A percentile compares a stretch with the other conserved stretches of the same genome.
Conservation (phyloP, 345 rosid species). For the Eucalyptus leucophloia region DNA sequence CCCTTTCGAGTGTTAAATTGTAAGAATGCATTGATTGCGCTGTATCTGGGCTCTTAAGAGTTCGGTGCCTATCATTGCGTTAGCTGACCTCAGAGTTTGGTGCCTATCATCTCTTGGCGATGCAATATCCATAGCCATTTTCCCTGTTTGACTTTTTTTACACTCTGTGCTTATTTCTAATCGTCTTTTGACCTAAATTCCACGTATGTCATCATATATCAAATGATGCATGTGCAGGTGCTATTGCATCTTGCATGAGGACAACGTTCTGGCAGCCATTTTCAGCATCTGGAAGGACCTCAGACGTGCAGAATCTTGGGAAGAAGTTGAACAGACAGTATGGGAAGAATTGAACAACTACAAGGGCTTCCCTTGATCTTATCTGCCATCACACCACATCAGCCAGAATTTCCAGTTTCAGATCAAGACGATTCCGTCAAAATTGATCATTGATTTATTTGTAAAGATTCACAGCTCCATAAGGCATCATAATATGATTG, state of each 20-base stretch:
- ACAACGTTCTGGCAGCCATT: constrained; percentile 74
- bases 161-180: not conserved
- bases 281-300: constrained; percentile 73
- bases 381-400: not conserved
- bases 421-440: not conserved
- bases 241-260: constrained; percentile 81
- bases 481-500: not conserved
- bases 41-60: not conserved
- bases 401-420: not conserved
- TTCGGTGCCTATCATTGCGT: not conserved
- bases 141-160: not conserved
- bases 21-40: not conserved
- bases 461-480: not conserved
- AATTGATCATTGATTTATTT: not conserved
- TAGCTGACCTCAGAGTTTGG: not conserved
- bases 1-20: not conserved
- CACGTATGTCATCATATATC: not conserved
- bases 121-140: not conserved
- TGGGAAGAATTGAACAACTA: constrained; percentile 75
- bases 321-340: constrained; percentile 64
- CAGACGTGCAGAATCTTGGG: constrained; percentile 56
- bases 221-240: constrained; percentile 38
- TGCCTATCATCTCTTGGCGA: not conserved
- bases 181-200: not conserved
- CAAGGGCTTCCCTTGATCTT: not conserved